phyloP scores from a whole-genome alignment of 495 filamentous ascomycete species.

The Penicillium bialowiezense region DNA sequence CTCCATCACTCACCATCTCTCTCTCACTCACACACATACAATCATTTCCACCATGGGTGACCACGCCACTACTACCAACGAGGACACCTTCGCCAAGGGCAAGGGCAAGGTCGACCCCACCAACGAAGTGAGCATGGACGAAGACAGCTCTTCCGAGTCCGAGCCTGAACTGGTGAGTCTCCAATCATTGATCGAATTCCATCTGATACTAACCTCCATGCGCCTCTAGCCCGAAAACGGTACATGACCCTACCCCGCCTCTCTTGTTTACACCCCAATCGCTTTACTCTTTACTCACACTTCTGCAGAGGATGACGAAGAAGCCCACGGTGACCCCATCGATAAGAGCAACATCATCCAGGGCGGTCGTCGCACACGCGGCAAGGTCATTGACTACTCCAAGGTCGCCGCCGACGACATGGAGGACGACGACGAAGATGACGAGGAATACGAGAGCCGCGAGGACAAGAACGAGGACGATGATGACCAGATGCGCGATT shows the following conservation, averaged over 20 bases:
- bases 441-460: constrained; percentile 52
- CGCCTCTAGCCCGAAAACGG: constrained; percentile 39
- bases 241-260: constrained; percentile 10
- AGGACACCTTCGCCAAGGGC: constrained; percentile 43
- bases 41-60: constrained; percentile 37
- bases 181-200: neutral
- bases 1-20: constrained; percentile 1
- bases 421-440: constrained; percentile 78
- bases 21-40: constrained; percentile 3
- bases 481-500: constrained; percentile 48
- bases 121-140: constrained; percentile 62
- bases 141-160: constrained; percentile 65
- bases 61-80: constrained; percentile 31
- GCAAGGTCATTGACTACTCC: constrained; percentile 76
- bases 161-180: constrained; percentile 61
- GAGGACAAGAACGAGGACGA: constrained; percentile 16
- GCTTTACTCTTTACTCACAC: constrained; percentile 7
- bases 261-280: constrained; percentile 5
- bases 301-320: constrained; percentile 55
- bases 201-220: constrained; percentile 1
- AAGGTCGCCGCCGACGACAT: constrained; percentile 68
- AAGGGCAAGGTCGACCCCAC: constrained; percentile 59
- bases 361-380: constrained; percentile 79
- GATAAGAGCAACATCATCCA: constrained; percentile 81
- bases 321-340: constrained; percentile 80